Evolutionary conservation across 208 protist species (phyloP).

Genomic region (Leishmania major): DNA sequence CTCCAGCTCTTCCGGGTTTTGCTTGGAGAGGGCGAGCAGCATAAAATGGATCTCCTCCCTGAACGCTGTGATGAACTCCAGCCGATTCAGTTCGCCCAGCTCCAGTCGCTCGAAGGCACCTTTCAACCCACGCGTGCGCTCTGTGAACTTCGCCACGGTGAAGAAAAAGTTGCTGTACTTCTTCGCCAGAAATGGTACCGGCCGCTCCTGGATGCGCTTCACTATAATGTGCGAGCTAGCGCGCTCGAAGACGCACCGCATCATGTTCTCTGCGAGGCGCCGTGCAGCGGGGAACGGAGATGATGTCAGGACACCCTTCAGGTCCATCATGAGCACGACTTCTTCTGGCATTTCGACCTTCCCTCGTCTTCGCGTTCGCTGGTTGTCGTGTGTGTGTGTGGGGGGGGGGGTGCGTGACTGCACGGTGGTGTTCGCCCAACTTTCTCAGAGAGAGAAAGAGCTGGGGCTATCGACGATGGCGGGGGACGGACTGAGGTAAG

Average conservation of each 20-base stretch:
- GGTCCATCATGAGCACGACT: constrained; percentile 82
- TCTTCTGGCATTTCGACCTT: constrained; percentile 53
- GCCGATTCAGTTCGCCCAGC: constrained; percentile 71
- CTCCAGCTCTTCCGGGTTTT: constrained; percentile 68
- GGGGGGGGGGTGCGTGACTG: neutral
- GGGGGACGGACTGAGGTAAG: neutral
- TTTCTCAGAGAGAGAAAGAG: neutral
- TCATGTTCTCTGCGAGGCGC: constrained; percentile 69
- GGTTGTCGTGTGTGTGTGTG: neutral
- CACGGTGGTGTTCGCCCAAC: neutral
- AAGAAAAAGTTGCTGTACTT: constrained; percentile 82
- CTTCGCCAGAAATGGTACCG: constrained; percentile 53
- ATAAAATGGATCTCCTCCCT: constrained; percentile 64
- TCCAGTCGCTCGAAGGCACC: constrained; percentile 69
- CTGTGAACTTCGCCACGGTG: constrained; percentile 65
- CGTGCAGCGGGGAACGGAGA: constrained; percentile 68
- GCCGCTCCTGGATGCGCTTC: constrained; percentile 34
- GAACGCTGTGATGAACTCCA: constrained; percentile 65
- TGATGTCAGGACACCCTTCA: constrained; percentile 68
- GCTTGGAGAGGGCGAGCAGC: constrained; percentile 53
- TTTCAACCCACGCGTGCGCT: constrained; percentile 49
- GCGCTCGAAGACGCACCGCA: constrained; percentile 74
- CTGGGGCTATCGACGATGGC: neutral
- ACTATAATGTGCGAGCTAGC: constrained; percentile 57
- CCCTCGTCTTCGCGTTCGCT: neutral